Conservation (phyloP, 768 basidiomycete genomes). For the Amanita pallidorosea region DNA sequence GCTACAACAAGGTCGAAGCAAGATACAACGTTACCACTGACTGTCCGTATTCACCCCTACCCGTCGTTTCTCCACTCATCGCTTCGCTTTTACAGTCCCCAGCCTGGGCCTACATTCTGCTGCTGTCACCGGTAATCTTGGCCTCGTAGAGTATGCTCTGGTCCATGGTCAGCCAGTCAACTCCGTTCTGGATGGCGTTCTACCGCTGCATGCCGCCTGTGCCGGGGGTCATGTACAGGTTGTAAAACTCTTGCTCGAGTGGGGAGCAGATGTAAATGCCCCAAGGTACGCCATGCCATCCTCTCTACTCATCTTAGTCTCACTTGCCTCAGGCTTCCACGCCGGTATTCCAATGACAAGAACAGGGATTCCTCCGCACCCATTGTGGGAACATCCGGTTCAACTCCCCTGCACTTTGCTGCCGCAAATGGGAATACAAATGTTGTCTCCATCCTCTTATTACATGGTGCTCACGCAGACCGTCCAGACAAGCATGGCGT, state of each 20-base stretch:
- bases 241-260: constrained; percentile 80
- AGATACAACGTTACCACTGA: constrained; percentile 51
- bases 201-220: constrained; percentile 93
- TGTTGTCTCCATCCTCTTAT: constrained; percentile 71
- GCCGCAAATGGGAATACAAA: constrained; percentile 85
- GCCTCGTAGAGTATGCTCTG: constrained; percentile 87
- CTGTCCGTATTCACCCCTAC: constrained; percentile 23
- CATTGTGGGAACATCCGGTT: constrained; percentile 76
- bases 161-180: constrained; percentile 94
- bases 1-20: constrained; percentile 37
- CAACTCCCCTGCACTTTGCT: constrained; percentile 94
- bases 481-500: constrained; percentile 86
- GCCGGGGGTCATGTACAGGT: constrained; percentile 85
- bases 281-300: constrained; percentile 48
- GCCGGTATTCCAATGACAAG: constrained; percentile 64
- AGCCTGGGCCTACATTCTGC: constrained; percentile 71
- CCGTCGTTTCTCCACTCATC: constrained; percentile 2
- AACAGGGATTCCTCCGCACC: constrained; percentile 55
- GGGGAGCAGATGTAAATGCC: constrained; percentile 97
- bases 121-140: constrained; percentile 79
- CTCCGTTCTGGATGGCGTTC: constrained; percentile 89
- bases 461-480: constrained; percentile 74
- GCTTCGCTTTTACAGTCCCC: constrained; percentile 36
- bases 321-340: constrained; percentile 41
- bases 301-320: constrained; percentile 7